A percentile compares a stretch with the other conserved stretches of the same genome.
Evolutionary conservation across 306 rosid genomes (phyloP).

Genomic region (Quercus dentata): DNA sequence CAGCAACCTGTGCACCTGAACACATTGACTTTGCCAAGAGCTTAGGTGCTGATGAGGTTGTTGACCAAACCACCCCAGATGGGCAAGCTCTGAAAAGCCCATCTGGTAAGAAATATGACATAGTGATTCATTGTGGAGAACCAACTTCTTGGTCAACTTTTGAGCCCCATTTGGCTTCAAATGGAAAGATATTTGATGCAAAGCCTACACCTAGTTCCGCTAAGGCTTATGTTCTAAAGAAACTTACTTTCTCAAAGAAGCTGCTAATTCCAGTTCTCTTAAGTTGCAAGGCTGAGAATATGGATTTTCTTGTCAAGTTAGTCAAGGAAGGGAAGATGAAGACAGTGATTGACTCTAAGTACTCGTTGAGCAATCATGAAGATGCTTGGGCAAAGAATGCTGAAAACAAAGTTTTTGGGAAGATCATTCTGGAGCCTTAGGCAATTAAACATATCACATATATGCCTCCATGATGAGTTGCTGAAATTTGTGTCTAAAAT

Average conservation of each 20-base stretch:
- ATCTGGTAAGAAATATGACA: constrained; percentile 62
- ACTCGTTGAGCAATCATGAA: no score
- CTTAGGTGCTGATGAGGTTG: constrained; percentile 75
- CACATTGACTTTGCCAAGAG: constrained; percentile 54
- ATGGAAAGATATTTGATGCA: constrained; percentile 55
- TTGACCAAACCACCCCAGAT: constrained; percentile 62
- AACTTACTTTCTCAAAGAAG: constrained; percentile 62
- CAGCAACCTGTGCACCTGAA: constrained; percentile 74
- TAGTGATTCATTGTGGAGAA: constrained; percentile 43
- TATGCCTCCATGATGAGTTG: no score
- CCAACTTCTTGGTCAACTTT: constrained; percentile 67
- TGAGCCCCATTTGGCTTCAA: constrained; percentile 41
- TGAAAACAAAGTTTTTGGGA: no score
- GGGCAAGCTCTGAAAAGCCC: constrained; percentile 61
- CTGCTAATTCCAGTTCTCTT: constrained; percentile 38
- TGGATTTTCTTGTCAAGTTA: no score
- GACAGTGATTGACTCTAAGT: no score
- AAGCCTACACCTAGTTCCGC: constrained; percentile 33
- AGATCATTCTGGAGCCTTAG: no score
- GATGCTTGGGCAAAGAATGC: no score
- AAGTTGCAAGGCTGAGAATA: constrained; percentile 33
- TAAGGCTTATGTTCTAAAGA: constrained; percentile 31
- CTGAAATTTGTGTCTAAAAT: no score
- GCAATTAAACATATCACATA: no score
- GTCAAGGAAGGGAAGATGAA: no score